A percentile compares a stretch with the other conserved stretches of the same genome.
Evolutionary conservation across 2,329 filamentous ascomycete genomes (phyloP).

Genomic region (Orbilia quercus): DNA sequence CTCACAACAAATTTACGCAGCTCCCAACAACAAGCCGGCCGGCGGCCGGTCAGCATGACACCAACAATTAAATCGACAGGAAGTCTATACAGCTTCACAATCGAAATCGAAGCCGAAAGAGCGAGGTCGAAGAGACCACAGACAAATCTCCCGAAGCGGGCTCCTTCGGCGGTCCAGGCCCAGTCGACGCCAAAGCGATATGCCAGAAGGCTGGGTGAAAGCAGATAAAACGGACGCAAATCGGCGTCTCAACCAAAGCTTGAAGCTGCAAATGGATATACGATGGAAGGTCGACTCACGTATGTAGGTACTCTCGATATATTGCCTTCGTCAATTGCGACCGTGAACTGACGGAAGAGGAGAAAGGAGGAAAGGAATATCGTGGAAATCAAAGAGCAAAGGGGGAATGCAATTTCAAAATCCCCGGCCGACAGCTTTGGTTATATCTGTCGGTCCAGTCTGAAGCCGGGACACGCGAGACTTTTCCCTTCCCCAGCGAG

Average conservation of each 20-base stretch:
- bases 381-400: conserved; percentile 47
- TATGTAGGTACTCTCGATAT: too few species aligned
- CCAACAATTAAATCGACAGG: not conserved
- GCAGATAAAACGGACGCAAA: conserved; percentile 44
- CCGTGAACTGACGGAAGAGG: conserved; percentile 57
- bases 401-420: conserved; percentile 45
- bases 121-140: conserved; percentile 1
- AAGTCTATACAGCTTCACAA: too few species aligned
- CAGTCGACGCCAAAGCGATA: conserved; percentile 28
- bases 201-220: conserved; percentile 26
- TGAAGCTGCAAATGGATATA: conserved; percentile 10
- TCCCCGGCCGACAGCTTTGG: conserved; percentile 37
- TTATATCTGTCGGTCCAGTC: conserved; percentile 44
- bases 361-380: conserved; percentile 58
- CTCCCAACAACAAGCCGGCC: conserved; percentile 29
- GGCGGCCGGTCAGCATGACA: not conserved
- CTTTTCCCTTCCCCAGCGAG: conserved; percentile 47
- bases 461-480: conserved; percentile 39
- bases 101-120: not conserved
- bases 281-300: too few species aligned
- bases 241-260: conserved; percentile 23
- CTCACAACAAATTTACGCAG: conserved; percentile 44
- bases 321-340: too few species aligned
- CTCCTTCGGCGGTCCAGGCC: not conserved
- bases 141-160: not conserved